A percentile compares a stretch with the other conserved stretches of the same genome.
Evolutionary conservation across 768 basidiomycete genomes (phyloP).

Genomic region (Steccherinum ochraceum): DNA sequence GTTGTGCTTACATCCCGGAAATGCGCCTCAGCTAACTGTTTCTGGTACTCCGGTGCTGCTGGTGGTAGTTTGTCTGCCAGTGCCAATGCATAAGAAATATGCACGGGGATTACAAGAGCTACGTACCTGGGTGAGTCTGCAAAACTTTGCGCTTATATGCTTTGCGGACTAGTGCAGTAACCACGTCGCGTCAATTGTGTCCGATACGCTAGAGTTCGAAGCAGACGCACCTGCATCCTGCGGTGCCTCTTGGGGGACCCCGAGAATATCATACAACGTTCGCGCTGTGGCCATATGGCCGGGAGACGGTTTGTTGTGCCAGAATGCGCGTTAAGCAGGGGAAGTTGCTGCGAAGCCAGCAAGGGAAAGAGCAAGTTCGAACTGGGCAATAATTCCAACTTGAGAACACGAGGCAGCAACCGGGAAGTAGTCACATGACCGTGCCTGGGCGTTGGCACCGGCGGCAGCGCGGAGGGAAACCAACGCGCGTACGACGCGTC

Average conservation of each 20-base stretch:
- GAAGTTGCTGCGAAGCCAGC: not conserved
- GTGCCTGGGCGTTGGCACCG: too few species aligned
- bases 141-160: conserved; percentile 24
- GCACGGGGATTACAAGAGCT: not conserved
- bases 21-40: conserved; percentile 17
- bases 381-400: not conserved
- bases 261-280: conserved; percentile 24
- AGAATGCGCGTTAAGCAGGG: conserved; percentile 1
- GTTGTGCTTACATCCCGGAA: conserved; percentile 21
- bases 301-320: not conserved
- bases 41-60: conserved; percentile 19
- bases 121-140: conserved; percentile 25
- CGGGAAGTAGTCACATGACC: not conserved
- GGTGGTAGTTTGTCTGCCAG: conserved; percentile 23
- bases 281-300: conserved; percentile 17
- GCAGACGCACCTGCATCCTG: conserved; percentile 21
- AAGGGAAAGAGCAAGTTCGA: not conserved
- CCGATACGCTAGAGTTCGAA: not conserved
- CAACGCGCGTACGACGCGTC: too few species aligned
- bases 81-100: not conserved
- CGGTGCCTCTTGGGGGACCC: conserved; percentile 18
- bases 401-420: not conserved
- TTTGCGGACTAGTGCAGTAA: conserved; percentile 19
- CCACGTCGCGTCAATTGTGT: not conserved
- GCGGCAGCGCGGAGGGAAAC: too few species aligned